Conservation (phyloP, 164 flowering plant genomes). For the Akebia trifoliata region DNA sequence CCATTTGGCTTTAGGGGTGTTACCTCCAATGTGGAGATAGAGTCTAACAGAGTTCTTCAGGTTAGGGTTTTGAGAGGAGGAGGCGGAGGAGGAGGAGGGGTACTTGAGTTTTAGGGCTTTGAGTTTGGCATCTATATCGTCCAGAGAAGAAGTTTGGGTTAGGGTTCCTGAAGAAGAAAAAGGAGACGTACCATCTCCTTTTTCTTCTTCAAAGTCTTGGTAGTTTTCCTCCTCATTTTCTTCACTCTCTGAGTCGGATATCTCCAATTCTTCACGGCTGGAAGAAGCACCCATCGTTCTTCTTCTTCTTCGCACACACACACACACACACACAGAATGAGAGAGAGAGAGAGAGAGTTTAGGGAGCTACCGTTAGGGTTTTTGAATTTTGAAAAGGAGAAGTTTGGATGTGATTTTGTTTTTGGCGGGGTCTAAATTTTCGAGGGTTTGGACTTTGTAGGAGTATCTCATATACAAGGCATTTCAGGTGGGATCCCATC, state of each 20-base stretch:
- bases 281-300: constrained; percentile 16
- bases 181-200: no score
- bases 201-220: no score
- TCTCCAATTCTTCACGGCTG: constrained; percentile 6
- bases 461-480: no score
- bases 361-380: no score
- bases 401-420: no score
- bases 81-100: constrained; percentile 36
- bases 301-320: no score
- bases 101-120: constrained; percentile 68
- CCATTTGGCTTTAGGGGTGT: constrained; percentile 79
- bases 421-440: no score
- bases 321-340: no score
- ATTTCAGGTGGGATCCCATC: no score
- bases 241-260: constrained; percentile 8
- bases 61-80: constrained; percentile 27
- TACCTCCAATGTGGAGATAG: constrained; percentile 58
- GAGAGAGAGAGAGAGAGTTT: no score
- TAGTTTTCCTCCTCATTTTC: constrained; percentile 20
- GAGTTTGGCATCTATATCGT: constrained; percentile 71
- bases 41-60: constrained; percentile 64
- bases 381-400: no score
- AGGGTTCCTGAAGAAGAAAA: constrained; percentile 25
- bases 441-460: no score
- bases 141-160: constrained; percentile 47